Conservation (phyloP, 768 basidiomycete species). For the Suillus hirtellus region DNA sequence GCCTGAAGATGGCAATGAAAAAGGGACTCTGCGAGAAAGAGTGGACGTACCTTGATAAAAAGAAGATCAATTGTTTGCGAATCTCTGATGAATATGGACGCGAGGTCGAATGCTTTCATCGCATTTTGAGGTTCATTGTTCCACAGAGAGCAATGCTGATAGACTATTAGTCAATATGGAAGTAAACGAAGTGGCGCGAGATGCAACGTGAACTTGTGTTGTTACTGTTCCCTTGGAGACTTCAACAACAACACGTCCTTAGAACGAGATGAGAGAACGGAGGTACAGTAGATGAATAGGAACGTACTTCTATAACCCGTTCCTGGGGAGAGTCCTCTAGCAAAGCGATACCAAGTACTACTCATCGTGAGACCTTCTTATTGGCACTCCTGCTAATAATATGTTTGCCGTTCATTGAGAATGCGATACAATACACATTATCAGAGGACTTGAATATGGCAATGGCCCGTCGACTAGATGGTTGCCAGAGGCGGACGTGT, state of each 20-base stretch:
- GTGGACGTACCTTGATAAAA: background rate
- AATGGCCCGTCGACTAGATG: background rate
- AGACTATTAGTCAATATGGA: background rate
- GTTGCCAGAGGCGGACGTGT: background rate
- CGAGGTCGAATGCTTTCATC: conserved; percentile 2
- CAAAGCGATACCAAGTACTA: background rate
- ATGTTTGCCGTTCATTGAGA: background rate
- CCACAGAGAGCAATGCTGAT: conserved; percentile 2
- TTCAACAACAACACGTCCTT: background rate
- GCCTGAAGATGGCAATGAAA: background rate
- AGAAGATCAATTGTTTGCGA: background rate
- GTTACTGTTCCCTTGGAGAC: background rate
- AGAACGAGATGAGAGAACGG: background rate
- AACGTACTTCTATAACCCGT: background rate
- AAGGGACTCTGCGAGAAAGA: background rate
- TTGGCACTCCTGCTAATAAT: background rate
- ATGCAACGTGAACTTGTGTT: background rate
- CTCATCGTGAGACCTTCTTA: background rate
- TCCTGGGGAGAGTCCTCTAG: background rate
- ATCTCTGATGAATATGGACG: background rate
- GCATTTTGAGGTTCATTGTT: background rate
- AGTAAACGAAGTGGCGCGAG: background rate
- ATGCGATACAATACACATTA: background rate
- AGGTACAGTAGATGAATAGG: background rate
- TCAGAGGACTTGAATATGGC: background rate